Percentiles rank a stretch among this genome's conserved stretches.
phyloP scores from a whole-genome alignment of 495 filamentous ascomycete species.

The Aspergillus mulundensis region DNA sequence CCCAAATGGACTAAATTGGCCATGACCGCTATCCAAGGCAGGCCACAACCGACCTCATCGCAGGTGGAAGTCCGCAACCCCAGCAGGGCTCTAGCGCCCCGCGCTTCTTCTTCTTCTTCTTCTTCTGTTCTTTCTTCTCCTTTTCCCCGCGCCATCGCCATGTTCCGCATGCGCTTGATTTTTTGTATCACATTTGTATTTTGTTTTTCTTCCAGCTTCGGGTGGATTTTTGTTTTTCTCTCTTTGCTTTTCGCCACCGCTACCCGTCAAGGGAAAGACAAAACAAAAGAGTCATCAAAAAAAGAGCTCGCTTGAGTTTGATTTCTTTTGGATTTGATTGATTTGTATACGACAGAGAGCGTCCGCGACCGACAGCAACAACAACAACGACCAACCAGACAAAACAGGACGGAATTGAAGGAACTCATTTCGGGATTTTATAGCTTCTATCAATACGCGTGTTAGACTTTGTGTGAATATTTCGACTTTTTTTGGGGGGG shows the following conservation, averaged over 20 bases:
- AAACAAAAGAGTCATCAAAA: not conserved
- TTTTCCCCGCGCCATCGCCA: not conserved
- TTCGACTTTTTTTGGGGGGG: not conserved
- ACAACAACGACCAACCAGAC: not conserved
- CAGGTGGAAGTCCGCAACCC: not conserved
- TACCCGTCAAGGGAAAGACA: not conserved
- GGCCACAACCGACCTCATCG: not conserved
- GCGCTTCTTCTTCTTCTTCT: not conserved
- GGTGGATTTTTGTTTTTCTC: not conserved
- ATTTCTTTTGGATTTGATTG: not conserved
- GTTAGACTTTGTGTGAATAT: not conserved
- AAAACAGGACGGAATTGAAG: conserved; percentile 10
- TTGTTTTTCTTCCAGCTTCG: not conserved
- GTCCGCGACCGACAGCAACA: not conserved
- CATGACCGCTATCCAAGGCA: not conserved
- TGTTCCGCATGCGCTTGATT: conserved; percentile 1
- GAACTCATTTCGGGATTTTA: conserved; percentile 3
- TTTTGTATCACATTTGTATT: conserved; percentile 7
- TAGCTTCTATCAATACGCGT: not conserved
- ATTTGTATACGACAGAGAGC: conserved; percentile 2
- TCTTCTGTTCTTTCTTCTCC: not conserved
- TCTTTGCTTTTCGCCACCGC: not conserved
- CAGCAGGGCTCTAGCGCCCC: not conserved
- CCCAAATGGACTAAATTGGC: not conserved
- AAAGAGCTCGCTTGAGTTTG: not conserved